Evolutionary conservation across 163 green algal genomes (phyloP).

Genomic region (Volvox carteri): DNA sequence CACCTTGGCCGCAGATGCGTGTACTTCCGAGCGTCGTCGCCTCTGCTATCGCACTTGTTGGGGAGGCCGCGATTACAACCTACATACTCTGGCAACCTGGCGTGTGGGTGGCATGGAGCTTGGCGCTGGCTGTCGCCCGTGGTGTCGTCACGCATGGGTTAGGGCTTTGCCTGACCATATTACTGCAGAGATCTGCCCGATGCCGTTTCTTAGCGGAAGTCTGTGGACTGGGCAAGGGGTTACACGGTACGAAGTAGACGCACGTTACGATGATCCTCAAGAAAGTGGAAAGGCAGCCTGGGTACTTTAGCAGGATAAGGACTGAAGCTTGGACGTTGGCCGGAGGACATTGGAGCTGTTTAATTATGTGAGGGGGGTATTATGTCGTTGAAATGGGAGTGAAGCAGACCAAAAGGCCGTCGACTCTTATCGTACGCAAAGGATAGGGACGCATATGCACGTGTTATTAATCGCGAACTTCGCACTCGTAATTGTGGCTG

Average conservation of each 20-base stretch:
- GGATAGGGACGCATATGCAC: too few species aligned
- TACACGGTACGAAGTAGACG: neutral
- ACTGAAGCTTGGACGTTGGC: too few species aligned
- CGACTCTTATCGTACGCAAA: too few species aligned
- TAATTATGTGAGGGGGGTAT: too few species aligned
- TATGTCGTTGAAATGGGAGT: too few species aligned
- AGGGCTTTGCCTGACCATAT: neutral
- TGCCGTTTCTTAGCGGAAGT: conserved; percentile 3
- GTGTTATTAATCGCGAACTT: too few species aligned
- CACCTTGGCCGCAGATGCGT: conserved; percentile 34
- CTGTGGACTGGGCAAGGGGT: neutral
- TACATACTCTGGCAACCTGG: neutral
- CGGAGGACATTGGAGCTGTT: too few species aligned
- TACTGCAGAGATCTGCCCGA: neutral
- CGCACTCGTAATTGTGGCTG: too few species aligned
- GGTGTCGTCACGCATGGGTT: neutral
- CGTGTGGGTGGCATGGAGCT: neutral
- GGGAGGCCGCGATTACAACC: neutral
- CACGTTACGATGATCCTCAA: too few species aligned
- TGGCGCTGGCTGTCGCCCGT: neutral
- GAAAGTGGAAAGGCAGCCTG: too few species aligned
- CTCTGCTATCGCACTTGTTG: neutral
- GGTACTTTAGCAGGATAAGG: too few species aligned
- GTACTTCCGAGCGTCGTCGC: neutral
- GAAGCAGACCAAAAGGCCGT: too few species aligned